Evolutionary conservation across 2,329 filamentous ascomycete species (phyloP), one percentile per base, ranked within the genome.

Genomic region (Talaromyces sp.): DNA sequence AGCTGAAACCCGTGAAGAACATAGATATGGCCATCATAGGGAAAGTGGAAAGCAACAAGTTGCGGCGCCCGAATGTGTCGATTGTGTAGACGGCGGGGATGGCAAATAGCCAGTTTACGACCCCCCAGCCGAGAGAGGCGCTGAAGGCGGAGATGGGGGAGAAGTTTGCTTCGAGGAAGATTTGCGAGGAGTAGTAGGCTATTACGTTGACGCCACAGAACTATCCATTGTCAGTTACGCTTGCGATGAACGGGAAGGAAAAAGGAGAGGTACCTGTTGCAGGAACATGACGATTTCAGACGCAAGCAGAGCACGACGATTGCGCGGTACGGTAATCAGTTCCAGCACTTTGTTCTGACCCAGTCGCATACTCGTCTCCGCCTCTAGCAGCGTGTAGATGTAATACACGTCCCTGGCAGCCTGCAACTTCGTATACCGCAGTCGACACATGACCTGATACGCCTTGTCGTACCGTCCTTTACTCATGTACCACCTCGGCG

Each of bases 271-370:
- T 67, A 82, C 82, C 73, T 89, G 87, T 70, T 90, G 87, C 83
- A 88, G 84, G 67, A 88, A 89, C 87, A 89, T 89, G 66, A 88
- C 85, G 49, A 88, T 83, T 70, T 87, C 81, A 0, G 84, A 86
- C 1, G 86, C 87, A 17, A 87, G 69, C 77, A 86, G 81, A 2
- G 85, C 87, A 62, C 87, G 84, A 19, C 87, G 83, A 72, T 89
- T 89, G 56, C 87, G 84, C 15, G 86, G 85, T 22, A 89, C 80
- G 0, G 82, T 85, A 59, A 89, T 80, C 31, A 90, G 73, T 70
- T 89, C 86, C 68, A 83, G 79, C 66, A 88, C 64, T 64, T 83
- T 82, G 67, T 77, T 83, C 64, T 80, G 75, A 15, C 84, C 81
- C 5, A 83, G 77, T 1, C 79, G 75, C 77, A 85, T 82, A n/a